Evolutionary conservation across 1,284 basidiomycete species (phyloP).

Genomic region (Porphyrellus sp.): DNA sequence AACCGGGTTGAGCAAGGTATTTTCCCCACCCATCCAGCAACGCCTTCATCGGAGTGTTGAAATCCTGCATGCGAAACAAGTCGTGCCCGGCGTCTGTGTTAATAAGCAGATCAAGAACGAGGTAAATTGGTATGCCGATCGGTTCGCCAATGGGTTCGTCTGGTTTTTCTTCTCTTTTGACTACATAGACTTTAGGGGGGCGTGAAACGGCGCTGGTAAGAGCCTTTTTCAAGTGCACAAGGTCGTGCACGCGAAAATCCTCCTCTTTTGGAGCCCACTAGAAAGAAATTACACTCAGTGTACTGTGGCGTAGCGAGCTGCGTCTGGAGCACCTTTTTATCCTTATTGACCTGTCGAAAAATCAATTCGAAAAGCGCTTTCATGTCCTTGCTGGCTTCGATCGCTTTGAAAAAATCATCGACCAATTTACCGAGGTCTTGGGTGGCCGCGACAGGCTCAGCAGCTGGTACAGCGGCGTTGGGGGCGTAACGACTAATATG

Average conservation of each 20-base stretch:
- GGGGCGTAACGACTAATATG: background rate
- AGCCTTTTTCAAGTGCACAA: background rate
- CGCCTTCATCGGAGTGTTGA: background rate
- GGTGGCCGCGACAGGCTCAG: background rate
- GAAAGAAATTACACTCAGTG: background rate
- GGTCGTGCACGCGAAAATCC: background rate
- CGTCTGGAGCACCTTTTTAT: background rate
- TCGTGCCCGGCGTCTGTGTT: background rate
- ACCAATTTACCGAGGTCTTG: background rate
- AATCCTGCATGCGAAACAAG: background rate
- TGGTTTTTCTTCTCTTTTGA: background rate
- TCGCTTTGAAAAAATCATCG: background rate
- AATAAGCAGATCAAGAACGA: constrained; percentile 1
- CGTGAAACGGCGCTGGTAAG: background rate
- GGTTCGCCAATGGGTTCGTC: background rate
- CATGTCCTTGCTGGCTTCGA: background rate
- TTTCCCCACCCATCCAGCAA: background rate
- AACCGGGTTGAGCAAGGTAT: background rate
- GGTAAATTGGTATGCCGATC: background rate
- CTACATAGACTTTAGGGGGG: background rate
- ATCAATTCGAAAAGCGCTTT: background rate
- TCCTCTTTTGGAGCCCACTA: background rate
- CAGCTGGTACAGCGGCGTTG: background rate
- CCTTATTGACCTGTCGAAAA: background rate
- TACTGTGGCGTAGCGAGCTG: background rate